Base-by-base conservation (phyloP, 352 stramenopile species). In the Globisporangium solare region DNA sequence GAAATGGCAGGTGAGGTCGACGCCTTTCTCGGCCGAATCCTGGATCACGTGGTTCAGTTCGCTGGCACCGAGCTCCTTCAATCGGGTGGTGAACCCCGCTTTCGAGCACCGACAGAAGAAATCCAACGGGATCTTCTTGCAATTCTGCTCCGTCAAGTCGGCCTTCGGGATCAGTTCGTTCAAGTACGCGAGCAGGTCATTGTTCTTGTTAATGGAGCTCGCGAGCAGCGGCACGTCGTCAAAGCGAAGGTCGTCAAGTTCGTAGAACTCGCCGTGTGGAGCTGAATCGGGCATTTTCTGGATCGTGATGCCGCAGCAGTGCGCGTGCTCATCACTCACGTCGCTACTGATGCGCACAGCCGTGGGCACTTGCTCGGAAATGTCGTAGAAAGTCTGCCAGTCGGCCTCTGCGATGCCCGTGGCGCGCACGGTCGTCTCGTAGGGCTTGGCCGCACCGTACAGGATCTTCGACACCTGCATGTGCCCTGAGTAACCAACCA, bases 61-160 rank as follows among this genome's bases (percentile, higher is more conserved):
- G 18, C 68, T 60, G 17, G 52, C 21, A 5, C 78, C 76, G 41
- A 93, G 72, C n/a, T 71, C 68, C 46, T 73, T 71, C 4, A 92
- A 66, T 8, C 75, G 71, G 18, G 66, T 51, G 3, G 67, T 68
- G 40, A 91, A 95, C 18, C 64, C 70, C 39, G 86, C 70, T 61
- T 88, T 88, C 6, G 82, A 93, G 63, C 85, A 95, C 14, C 85
- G 85, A 37, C 85, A 95, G 56, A 78, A 93, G 47, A 84, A 95
- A 63, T 95, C 85, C 17, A 95, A 65, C 1, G 83, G 83, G 27
- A 91, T 60, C 18, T 71, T 71, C 51, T 74, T 77, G 58, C 70
- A 88, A 35, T 71, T 71, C 14, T 75, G 60, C 47, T 88, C 68
- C 18, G 69, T 76, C 21, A 94, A 70, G 15, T 80, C 64, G 15